A percentile compares a stretch with the other conserved stretches of the same genome.
Evolutionary conservation across 2,329 filamentous ascomycete species (phyloP).

Genomic region (Xylariaceae sp.): DNA sequence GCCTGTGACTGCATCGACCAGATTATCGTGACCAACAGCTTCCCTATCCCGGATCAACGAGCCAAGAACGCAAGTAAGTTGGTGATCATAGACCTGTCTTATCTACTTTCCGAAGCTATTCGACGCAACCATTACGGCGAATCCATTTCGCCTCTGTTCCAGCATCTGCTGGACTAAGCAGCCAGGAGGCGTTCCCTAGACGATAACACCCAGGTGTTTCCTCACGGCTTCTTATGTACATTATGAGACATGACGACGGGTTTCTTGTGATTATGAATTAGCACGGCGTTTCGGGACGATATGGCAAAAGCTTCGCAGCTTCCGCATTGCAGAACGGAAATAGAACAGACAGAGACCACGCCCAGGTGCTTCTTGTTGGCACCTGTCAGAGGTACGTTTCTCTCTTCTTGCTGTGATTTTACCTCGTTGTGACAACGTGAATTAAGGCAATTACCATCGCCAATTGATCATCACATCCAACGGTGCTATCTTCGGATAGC

Average conservation of each 20-base stretch:
- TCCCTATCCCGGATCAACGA: constrained; percentile 77
- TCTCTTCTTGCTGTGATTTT: background rate
- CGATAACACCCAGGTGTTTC: constrained; percentile 21
- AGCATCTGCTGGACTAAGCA: constrained; percentile 54
- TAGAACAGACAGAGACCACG: constrained; percentile 23
- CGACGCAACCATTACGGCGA: constrained; percentile 95
- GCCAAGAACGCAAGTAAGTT: constrained; percentile 71
- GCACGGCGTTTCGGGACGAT: constrained; percentile 27
- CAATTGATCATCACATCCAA: constrained; percentile 42
- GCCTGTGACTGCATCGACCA: constrained; percentile 88
- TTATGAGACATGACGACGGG: constrained; percentile 25
- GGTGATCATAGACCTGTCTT: constrained; percentile 82
- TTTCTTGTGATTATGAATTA: constrained; percentile 20
- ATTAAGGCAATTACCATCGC: background rate
- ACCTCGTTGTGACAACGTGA: constrained; percentile 7
- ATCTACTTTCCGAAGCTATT: constrained; percentile 84
- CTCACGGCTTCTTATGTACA: constrained; percentile 17
- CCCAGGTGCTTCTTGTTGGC: constrained; percentile 25
- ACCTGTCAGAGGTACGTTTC: constrained; percentile 28
- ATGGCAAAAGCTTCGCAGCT: constrained; percentile 16
- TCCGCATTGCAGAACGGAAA: constrained; percentile 12
- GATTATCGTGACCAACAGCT: constrained; percentile 95
- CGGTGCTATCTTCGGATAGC: constrained; percentile 71
- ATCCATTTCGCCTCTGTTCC: constrained; percentile 65
- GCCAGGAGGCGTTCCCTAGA: constrained; percentile 4